These are phyloP conservation scores for Chalciporus chontae DNA, from an alignment of 768 basidiomycete genomes.

Conservation along the genomic window DNA sequence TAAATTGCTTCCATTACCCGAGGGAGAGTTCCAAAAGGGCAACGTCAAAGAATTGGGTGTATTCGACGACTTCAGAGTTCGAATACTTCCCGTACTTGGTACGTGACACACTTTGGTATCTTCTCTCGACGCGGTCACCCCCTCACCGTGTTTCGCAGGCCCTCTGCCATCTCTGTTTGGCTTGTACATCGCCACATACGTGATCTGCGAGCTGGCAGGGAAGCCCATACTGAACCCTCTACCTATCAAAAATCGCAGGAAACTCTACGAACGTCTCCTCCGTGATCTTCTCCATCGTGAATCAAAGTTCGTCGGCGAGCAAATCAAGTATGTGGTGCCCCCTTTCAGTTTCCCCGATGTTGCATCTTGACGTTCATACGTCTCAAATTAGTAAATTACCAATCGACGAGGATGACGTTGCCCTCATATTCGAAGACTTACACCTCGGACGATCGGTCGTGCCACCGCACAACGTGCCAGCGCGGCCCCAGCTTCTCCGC, in stretches of 20 bases:
- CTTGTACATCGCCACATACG: slow-evolving; percentile 83
- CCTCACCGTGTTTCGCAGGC: slow-evolving; percentile 12
- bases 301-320: slow-evolving; percentile 57
- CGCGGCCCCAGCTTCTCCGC: slow-evolving; percentile 69
- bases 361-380: not conserved
- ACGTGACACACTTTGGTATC: slow-evolving; percentile 15
- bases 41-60: slow-evolving; percentile 84
- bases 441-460: slow-evolving; percentile 72
- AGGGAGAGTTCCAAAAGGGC: slow-evolving; percentile 90
- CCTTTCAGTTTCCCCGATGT: not conserved
- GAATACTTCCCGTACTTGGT: slow-evolving; percentile 92
- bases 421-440: slow-evolving; percentile 84
- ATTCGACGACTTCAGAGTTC: slow-evolving; percentile 90
- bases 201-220: slow-evolving; percentile 80
- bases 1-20: slow-evolving; percentile 82
- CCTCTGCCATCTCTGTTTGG: slow-evolving; percentile 91
- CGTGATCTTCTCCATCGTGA: slow-evolving; percentile 77
- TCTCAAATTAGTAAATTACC: slow-evolving; percentile 56
- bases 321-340: slow-evolving; percentile 49
- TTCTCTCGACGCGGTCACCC: not conserved
- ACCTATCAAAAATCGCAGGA: slow-evolving; percentile 80
- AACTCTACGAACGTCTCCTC: slow-evolving; percentile 77
- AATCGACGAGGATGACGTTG: slow-evolving; percentile 80
- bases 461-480: slow-evolving; percentile 73
- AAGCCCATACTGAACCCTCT: slow-evolving; percentile 82